These are phyloP conservation scores for Pseudodiploospora longispora DNA, from an alignment of 2,329 filamentous ascomycete genomes.

Conservation along the genomic window DNA sequence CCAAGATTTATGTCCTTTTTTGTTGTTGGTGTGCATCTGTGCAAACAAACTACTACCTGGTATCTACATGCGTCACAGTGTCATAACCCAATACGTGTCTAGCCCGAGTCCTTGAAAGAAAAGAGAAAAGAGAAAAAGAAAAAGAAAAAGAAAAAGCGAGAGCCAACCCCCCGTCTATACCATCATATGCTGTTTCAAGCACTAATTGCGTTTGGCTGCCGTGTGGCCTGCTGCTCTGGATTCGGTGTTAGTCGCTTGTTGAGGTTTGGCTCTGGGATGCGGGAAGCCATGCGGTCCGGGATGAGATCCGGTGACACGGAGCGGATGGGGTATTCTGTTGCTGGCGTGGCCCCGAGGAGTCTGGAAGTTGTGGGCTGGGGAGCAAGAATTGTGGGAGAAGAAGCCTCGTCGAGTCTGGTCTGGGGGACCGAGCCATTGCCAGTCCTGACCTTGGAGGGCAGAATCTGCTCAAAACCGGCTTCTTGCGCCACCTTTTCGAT, in stretches of 20 bases:
- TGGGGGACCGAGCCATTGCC: constrained; percentile 33
- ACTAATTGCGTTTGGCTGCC: constrained; percentile 10
- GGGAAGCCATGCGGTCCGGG: constrained; percentile 55
- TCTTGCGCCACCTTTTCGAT: constrained; percentile 56
- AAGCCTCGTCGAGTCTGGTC: constrained; percentile 35
- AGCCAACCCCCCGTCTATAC: constrained; percentile 1
- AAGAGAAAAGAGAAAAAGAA: background rate
- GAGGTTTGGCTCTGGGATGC: constrained; percentile 42
- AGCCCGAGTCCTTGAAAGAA: too few species aligned
- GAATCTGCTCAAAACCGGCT: constrained; percentile 50
- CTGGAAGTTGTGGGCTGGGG: constrained; percentile 50
- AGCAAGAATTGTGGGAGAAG: constrained; percentile 38
- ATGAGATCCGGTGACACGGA: constrained; percentile 51
- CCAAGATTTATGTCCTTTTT: too few species aligned
- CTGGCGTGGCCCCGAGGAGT: constrained; percentile 46
- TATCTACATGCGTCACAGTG: too few species aligned
- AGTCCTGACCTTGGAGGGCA: constrained; percentile 47
- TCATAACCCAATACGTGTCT: too few species aligned
- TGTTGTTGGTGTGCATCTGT: too few species aligned
- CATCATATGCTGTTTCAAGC: constrained; percentile 6
- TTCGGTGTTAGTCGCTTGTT: constrained; percentile 39
- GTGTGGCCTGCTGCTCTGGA: constrained; percentile 33
- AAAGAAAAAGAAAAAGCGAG: constrained; percentile 6
- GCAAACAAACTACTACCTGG: too few species aligned
- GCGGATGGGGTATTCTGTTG: constrained; percentile 45